Base-by-base conservation (phyloP, 768 basidiomycete genomes). In the Termitomyces sp. region DNA sequence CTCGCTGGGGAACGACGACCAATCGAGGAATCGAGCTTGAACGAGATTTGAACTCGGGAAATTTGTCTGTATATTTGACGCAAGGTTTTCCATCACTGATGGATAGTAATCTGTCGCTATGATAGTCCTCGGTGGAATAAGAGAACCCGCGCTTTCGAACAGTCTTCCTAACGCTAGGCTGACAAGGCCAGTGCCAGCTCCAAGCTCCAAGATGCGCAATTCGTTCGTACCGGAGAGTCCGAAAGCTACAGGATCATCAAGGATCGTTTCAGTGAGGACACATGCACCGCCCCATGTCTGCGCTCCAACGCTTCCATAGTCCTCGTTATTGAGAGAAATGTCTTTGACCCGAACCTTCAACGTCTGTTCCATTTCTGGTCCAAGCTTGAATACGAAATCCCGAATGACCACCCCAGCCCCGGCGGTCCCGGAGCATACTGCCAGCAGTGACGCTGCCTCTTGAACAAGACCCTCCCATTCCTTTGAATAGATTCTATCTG, bases 201-300 rank as follows among this genome's bases (percentile, higher is more conserved):
- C 92, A 5, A 95, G 82, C 72, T 96, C 92, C 35, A 95, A 80
- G 28, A 91, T 69, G 5, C 84, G 75, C 3, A 85, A 66, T 5
- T 61, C 63, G 2, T 28, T 61, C 38, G 13, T 35, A 6, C 33
- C 28, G 36, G 56, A 40, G 2, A 85, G 68, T 9, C 81, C 82
- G 67, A 89, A 92, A 32, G 63, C 63, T 3, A 64, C 68, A 0
- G 92, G 89, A 35, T 78, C 69, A 33, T 86, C 79, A 3, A 82
- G 82, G 44, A 94, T 84, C 74, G 86, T 81, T 69, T 92, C 89
- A 0, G 92, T 84, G 58, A 96, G 79, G 7, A 95, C 84, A 65
- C 89, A 92, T 3, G 91, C 89, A 11, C 89, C 85, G 4, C 92
- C 92, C 94, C 93, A 96, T 0, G 92, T 95, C 74, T 94, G 93